A percentile compares a stretch with the other conserved stretches of the same genome.
Conservation (phyloP, 2,329 filamentous ascomycete genomes). For the Claviceps sp. region DNA sequence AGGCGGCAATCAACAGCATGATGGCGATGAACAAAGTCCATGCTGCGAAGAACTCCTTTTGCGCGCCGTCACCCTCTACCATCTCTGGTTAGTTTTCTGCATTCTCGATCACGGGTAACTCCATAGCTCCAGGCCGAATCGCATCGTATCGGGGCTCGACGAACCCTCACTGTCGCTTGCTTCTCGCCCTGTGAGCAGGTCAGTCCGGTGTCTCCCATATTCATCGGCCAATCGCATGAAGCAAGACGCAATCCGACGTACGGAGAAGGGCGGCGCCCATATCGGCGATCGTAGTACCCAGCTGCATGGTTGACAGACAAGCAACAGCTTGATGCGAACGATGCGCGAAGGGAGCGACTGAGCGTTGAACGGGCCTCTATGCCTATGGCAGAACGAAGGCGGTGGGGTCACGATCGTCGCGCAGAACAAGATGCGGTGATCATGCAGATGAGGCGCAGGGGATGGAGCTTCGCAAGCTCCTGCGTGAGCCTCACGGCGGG, state of each 20-base stretch:
- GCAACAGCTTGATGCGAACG: neutral
- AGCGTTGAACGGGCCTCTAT: neutral
- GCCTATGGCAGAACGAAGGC: neutral
- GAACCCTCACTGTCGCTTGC: conserved; percentile 23
- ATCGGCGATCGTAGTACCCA: conserved; percentile 13
- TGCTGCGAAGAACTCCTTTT: conserved; percentile 91
- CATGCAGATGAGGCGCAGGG: neutral
- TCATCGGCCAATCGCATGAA: neutral
- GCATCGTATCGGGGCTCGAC: conserved; percentile 1
- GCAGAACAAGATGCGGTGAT: neutral
- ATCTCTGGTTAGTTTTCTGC: conserved; percentile 3
- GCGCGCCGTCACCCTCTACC: conserved; percentile 61
- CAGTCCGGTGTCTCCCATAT: neutral
- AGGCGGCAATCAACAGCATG: conserved; percentile 79
- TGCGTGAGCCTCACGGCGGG: conserved; percentile 13
- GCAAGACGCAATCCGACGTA: conserved; percentile 9
- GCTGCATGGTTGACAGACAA: conserved; percentile 11
- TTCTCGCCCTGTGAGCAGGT: conserved; percentile 7
- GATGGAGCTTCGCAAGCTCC: conserved; percentile 5
- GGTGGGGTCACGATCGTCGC: neutral
- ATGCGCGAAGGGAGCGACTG: neutral
- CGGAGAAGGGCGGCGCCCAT: conserved; percentile 21
- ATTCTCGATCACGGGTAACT: neutral
- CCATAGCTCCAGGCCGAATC: neutral
- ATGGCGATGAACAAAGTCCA: conserved; percentile 98